Conservation (phyloP, 2,329 filamentous ascomycete species). For the Colletotrichum eleusines region DNA sequence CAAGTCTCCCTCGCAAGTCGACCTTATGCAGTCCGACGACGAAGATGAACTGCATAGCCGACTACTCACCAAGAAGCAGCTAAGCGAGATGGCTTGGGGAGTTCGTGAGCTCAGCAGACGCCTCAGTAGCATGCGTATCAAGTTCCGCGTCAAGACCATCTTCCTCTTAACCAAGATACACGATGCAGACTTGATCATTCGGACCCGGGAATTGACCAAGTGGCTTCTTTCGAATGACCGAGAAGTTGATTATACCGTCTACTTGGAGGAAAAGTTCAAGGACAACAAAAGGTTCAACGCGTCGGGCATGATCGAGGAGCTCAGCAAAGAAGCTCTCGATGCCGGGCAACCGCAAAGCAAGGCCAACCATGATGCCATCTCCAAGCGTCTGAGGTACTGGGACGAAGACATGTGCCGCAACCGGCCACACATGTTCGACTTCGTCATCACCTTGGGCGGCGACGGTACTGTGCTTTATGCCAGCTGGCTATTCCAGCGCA, state of each 20-base stretch:
- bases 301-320: slow-evolving; percentile 73
- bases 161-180: slow-evolving; percentile 94
- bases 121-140: slow-evolving; percentile 84
- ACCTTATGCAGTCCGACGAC: slow-evolving; percentile 50
- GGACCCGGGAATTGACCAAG: slow-evolving; percentile 80
- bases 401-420: slow-evolving; percentile 80
- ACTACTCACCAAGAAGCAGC: slow-evolving; percentile 93
- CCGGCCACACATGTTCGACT: slow-evolving; percentile 90
- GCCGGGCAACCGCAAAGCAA: slow-evolving; percentile 51
- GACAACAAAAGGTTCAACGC: slow-evolving; percentile 80
- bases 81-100: slow-evolving; percentile 97
- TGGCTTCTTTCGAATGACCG: slow-evolving; percentile 85
- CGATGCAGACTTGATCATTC: slow-evolving; percentile 81
- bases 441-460: slow-evolving; percentile 90
- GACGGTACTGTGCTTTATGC: slow-evolving; percentile 98
- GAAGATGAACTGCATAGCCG: slow-evolving; percentile 65
- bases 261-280: slow-evolving; percentile 82
- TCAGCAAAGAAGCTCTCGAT: slow-evolving; percentile 59
- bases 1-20: slow-evolving; percentile 56
- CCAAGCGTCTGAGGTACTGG: slow-evolving; percentile 81
- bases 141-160: slow-evolving; percentile 83
- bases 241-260: slow-evolving; percentile 79
- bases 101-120: slow-evolving; percentile 91
- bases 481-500: slow-evolving; percentile 95
- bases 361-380: slow-evolving; percentile 52